Percentiles rank a stretch among this genome's conserved stretches.
These are phyloP conservation scores for Fraxinus greggii DNA, from an alignment of 305 asterid species.

Conservation along the genomic window DNA sequence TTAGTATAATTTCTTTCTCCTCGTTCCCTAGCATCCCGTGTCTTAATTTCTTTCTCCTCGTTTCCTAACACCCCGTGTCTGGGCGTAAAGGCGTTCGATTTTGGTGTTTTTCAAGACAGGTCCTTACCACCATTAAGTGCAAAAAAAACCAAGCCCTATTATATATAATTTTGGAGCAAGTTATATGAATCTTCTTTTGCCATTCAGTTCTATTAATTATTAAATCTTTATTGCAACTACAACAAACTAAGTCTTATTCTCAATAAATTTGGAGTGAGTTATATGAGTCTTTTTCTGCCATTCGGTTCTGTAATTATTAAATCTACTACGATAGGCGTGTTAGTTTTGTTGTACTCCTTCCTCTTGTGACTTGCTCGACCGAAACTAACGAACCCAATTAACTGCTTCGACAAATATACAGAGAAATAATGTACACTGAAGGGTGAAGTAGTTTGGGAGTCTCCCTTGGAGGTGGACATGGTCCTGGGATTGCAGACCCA, in stretches of 20 bases:
- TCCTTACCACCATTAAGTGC: not conserved
- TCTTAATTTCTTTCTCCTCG: not conserved
- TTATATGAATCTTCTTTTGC: not conserved
- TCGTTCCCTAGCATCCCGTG: not conserved
- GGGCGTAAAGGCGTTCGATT: not conserved
- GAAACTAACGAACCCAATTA: not conserved
- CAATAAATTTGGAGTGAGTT: not conserved
- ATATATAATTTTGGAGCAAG: not conserved
- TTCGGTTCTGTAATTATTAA: not conserved
- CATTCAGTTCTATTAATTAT: not conserved
- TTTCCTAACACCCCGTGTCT: not conserved
- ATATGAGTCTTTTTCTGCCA: not conserved
- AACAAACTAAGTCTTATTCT: not conserved
- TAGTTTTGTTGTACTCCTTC: not conserved
- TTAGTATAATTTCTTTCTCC: not conserved
- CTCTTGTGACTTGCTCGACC: not conserved
- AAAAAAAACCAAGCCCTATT: not conserved
- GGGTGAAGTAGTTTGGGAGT: not conserved
- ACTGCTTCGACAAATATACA: not conserved
- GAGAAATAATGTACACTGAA: not conserved
- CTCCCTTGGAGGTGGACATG: not conserved
- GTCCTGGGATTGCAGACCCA: not conserved
- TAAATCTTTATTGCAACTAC: not conserved
- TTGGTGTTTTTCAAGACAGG: not conserved
- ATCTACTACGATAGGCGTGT: not conserved